Conservation (phyloP, 2,329 filamentous ascomycete species). For the Didymella sp. region DNA sequence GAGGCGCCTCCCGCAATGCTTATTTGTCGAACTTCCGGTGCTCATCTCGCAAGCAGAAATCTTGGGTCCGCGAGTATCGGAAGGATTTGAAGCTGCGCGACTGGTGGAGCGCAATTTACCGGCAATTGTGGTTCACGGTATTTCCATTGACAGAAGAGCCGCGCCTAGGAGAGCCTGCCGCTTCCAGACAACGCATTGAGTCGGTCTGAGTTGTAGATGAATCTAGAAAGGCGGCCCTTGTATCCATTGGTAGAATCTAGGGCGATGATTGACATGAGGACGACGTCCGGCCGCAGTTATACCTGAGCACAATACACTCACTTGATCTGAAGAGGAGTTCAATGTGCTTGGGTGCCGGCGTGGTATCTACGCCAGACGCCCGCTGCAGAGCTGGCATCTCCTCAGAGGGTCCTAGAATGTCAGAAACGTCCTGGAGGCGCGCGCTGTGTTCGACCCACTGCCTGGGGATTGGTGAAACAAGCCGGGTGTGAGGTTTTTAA, state of each 20-base stretch:
- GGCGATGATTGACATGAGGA: neutral
- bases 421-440: constrained; percentile 4
- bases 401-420: neutral
- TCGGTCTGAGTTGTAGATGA: neutral
- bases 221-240: neutral
- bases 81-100: constrained; percentile 2
- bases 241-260: too few species aligned
- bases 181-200: constrained; percentile 3
- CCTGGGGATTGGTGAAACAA: constrained; percentile 13
- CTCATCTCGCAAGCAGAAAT: constrained; percentile 1
- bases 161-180: neutral
- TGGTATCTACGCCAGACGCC: neutral
- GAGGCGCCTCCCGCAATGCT: constrained; percentile 3
- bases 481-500: constrained; percentile 4
- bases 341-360: neutral
- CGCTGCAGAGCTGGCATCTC: neutral
- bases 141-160: neutral
- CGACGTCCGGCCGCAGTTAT: neutral
- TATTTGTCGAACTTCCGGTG: neutral
- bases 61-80: neutral
- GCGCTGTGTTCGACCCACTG: constrained; percentile 9
- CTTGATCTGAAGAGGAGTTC: too few species aligned
- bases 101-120: constrained; percentile 9
- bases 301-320: too few species aligned
- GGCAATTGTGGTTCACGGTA: constrained; percentile 2